Evolutionary conservation across 2,329 filamentous ascomycete species (phyloP).

Genomic region (Cercospora sojina): DNA sequence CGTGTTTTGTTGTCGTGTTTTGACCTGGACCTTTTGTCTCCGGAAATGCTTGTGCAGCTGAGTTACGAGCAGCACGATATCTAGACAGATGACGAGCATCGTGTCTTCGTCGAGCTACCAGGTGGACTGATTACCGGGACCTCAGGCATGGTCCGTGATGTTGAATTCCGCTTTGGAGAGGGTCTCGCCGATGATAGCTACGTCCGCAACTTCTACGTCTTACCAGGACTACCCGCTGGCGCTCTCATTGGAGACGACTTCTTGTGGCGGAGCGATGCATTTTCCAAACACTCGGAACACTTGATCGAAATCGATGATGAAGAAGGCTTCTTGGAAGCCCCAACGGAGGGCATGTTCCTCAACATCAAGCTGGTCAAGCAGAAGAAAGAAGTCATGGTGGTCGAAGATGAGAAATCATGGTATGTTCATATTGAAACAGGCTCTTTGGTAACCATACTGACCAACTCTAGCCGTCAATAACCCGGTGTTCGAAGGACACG

Average conservation of each 20-base stretch:
- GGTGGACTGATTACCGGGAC: not conserved
- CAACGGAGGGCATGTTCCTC: not conserved
- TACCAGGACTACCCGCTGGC: not conserved
- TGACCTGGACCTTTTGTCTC: not conserved
- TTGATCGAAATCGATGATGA: not conserved
- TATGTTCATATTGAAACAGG: no score
- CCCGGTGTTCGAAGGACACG: no score
- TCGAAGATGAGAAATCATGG: not conserved
- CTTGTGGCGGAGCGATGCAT: not conserved
- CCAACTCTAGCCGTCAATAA: no score
- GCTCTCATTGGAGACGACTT: not conserved
- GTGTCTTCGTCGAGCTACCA: not conserved
- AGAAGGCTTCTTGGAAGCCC: no score
- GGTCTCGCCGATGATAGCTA: not conserved
- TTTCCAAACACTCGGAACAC: not conserved
- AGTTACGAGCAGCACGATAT: not conserved
- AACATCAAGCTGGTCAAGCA: not conserved
- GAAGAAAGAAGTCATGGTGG: not conserved
- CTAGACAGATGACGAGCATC: not conserved
- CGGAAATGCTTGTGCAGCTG: not conserved
- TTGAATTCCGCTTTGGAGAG: not conserved
- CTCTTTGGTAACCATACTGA: no score
- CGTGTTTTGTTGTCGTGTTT: no score
- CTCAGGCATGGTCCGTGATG: not conserved
- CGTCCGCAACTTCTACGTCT: not conserved